Conservation (phyloP, 1,139 yeast species). For the Candida albicans region DNA sequence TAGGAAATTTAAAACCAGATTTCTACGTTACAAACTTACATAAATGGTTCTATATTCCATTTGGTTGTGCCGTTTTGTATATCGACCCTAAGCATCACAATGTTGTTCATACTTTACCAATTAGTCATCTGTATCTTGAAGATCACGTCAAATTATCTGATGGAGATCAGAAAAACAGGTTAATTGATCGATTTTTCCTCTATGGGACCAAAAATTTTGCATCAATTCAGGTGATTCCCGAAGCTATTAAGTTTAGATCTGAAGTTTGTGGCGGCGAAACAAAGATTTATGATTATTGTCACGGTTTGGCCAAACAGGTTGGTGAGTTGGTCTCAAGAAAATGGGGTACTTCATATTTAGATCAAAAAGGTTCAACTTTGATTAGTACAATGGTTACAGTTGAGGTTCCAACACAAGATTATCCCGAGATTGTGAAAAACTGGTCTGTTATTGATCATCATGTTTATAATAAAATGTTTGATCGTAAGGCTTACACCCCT, state of each 20-base stretch:
- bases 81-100: constrained; percentile 54
- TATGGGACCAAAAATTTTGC: constrained; percentile 38
- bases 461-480: constrained; percentile 10
- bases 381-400: constrained; percentile 36
- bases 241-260: constrained; percentile 53
- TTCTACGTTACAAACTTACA: constrained; percentile 65
- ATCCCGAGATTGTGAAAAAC: constrained; percentile 13
- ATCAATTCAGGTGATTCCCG: constrained; percentile 23
- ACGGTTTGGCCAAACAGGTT: constrained; percentile 43
- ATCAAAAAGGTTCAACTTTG: constrained; percentile 27
- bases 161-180: constrained; percentile 27
- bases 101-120: constrained; percentile 57
- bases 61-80: constrained; percentile 60
- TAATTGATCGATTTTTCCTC: constrained; percentile 39
- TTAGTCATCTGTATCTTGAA: constrained; percentile 46
- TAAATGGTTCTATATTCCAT: constrained; percentile 67
- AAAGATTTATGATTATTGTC: constrained; percentile 49
- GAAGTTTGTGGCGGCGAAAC: constrained; percentile 63
- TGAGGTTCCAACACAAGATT: constrained; percentile 34
- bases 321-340: constrained; percentile 35
- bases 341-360: constrained; percentile 39
- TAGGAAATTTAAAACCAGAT: constrained; percentile 53
- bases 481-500: constrained; percentile 49
- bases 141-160: constrained; percentile 20
- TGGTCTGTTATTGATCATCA: constrained; percentile 11